Base-by-base conservation (phyloP, 108 stramenopile species). In the Schizochytrium sp. region DNA sequence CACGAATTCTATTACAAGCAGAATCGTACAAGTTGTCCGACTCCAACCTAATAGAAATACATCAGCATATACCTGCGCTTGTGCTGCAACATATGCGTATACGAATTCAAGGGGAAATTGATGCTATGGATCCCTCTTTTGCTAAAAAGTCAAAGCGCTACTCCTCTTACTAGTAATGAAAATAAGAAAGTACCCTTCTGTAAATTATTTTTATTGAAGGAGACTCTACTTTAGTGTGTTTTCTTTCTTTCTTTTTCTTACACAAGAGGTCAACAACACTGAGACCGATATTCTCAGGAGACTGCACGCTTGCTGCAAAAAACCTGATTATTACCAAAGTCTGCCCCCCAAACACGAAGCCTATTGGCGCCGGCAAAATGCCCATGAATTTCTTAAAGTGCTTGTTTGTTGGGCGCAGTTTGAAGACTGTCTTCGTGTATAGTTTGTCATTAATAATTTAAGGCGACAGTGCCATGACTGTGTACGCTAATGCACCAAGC, bases 51-150 rank as follows among this genome's bases (percentile, higher is more conserved):
- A 69, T 69, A 44, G 64, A 69, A 3, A 69, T 69, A 7, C 64
- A 69, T 44, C 7, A 69, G 8, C 64, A 69, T 44, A 69, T 69
- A 44, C 64, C 64, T 12, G 42, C 64, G 12, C 64, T 12, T 15
- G 64, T 69, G 19, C 28, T 69, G 64, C 64, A 69, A 38, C 64
- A 44, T 44, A 69, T 69, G 64, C 64, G 64, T 15, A 44, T 69
- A 15, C 64, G 64, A 10, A 69, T 69, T 69, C 64, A 69, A 44
- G 28, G 12, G 5, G 64, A 69, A 38, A 69, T 69, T 69, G 64
- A 69, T 7, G 64, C 64, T 8, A 69, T 69, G 64, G 64, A 69
- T 15, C 64, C 64, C 0, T 8, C 10, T 7, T 69, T 69, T 38
- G 28, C 12, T 38, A 7, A 44, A 15, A 7, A 15, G 64, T 15